These are phyloP conservation scores for Thyridium curvatum DNA, from an alignment of 2,329 filamentous ascomycete genomes.

Conservation along the genomic window DNA sequence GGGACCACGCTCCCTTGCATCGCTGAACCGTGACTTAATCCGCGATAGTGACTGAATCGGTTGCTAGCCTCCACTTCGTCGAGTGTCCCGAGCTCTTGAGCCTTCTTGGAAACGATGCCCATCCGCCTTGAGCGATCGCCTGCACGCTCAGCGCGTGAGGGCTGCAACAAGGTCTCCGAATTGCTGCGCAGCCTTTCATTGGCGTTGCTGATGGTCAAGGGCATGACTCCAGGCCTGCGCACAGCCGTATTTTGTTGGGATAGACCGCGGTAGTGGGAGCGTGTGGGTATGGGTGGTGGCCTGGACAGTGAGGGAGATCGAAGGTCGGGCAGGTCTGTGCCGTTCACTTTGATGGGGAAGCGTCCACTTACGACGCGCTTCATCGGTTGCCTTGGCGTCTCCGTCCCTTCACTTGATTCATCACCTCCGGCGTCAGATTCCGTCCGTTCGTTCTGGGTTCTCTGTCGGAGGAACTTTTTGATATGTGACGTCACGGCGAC, in stretches of 20 bases:
- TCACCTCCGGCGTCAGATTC: conserved; percentile 52
- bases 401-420: conserved; percentile 65
- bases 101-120: conserved; percentile 55
- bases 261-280: conserved; percentile 73
- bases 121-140: conserved; percentile 48
- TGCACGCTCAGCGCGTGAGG: conserved; percentile 33
- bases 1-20: conserved; percentile 42
- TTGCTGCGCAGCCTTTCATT: conserved; percentile 64
- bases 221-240: conserved; percentile 68
- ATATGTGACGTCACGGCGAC: conserved; percentile 54
- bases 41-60: conserved; percentile 60
- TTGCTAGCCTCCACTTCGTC: conserved; percentile 58
- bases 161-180: conserved; percentile 53
- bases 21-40: conserved; percentile 62
- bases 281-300: conserved; percentile 70
- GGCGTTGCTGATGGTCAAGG: conserved; percentile 59
- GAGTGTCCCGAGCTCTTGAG: conserved; percentile 54
- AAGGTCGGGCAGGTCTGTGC: conserved; percentile 60
- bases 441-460: conserved; percentile 42
- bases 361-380: conserved; percentile 58
- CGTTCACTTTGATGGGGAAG: conserved; percentile 67
- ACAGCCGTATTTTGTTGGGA: conserved; percentile 61
- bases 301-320: conserved; percentile 62
- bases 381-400: conserved; percentile 64
- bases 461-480: conserved; percentile 53